Conservation (phyloP, 352 stramenopile species). For the Pelagophyceae sp. region DNA sequence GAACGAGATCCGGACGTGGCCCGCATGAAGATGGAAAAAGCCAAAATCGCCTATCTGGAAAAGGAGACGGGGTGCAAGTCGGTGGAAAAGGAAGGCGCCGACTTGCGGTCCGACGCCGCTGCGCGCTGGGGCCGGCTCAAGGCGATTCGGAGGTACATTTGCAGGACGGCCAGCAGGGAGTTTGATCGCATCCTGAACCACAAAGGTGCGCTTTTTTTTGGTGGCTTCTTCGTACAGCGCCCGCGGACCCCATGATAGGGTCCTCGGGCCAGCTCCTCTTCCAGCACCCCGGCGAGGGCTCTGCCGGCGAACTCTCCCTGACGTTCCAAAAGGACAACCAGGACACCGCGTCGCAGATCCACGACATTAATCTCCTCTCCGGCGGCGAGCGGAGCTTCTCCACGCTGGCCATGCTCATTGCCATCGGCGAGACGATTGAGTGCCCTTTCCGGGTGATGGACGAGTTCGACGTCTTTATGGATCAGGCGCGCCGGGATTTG, state of each 20-base stretch:
- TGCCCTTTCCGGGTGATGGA: slow-evolving; percentile 92
- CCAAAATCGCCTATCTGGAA: not conserved
- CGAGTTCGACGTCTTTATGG: slow-evolving; percentile 99
- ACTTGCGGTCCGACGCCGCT: not conserved
- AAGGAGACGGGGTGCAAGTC: slow-evolving; percentile 24
- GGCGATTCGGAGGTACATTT: slow-evolving; percentile 43
- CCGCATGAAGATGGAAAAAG: slow-evolving; percentile 15
- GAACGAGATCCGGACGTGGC: slow-evolving; percentile 21
- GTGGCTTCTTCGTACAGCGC: too few species aligned
- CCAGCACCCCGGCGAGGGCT: slow-evolving; percentile 40
- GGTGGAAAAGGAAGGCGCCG: slow-evolving; percentile 9
- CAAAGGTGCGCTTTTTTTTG: too few species aligned
- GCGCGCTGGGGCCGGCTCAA: slow-evolving; percentile 31
- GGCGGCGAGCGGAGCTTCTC: slow-evolving; percentile 90
- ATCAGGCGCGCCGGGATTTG: too few species aligned
- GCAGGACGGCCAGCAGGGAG: slow-evolving; percentile 13
- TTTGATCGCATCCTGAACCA: slow-evolving; percentile 53
- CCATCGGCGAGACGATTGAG: slow-evolving; percentile 68
- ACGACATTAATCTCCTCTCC: slow-evolving; percentile 90
- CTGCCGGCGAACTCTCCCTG: slow-evolving; percentile 37
- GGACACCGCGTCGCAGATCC: slow-evolving; percentile 63
- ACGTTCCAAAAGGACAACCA: slow-evolving; percentile 52
- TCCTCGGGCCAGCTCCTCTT: slow-evolving; percentile 47
- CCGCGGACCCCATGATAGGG: too few species aligned
- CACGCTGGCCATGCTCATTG: slow-evolving; percentile 88